phyloP scores from a whole-genome alignment of 805 yeast species.

The Saturnispora halmiae region DNA sequence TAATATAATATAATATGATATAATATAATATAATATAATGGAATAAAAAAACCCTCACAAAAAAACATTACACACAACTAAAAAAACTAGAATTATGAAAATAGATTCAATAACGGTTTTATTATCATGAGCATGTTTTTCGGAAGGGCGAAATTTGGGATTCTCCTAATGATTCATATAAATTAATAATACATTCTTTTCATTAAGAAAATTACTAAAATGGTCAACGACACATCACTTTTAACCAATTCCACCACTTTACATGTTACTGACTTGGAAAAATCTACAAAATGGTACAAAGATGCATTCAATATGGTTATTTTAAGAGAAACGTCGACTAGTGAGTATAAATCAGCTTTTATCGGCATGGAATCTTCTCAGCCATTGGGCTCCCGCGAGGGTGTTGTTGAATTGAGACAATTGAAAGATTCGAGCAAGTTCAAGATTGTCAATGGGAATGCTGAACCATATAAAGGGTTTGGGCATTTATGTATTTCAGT shows the following conservation, averaged over 20 bases:
- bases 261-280: constrained; percentile 74
- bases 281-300: constrained; percentile 63
- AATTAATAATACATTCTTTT: too few species aligned
- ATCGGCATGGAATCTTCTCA: constrained; percentile 44
- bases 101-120: too few species aligned
- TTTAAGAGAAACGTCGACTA: constrained; percentile 41
- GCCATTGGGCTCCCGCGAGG: constrained; percentile 38
- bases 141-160: neutral
- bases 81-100: too few species aligned
- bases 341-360: constrained; percentile 60
- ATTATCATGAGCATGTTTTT: neutral
- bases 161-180: too few species aligned
- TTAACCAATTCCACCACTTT: constrained; percentile 63
- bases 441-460: constrained; percentile 74
- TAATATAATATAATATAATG: too few species aligned
- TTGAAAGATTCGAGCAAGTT: constrained; percentile 46
- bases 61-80: too few species aligned
- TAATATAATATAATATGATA: neutral
- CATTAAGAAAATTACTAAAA: too few species aligned
- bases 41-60: too few species aligned
- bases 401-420: constrained; percentile 74
- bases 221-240: constrained; percentile 30
- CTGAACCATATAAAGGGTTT: constrained; percentile 77
- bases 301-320: constrained; percentile 66
- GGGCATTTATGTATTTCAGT: constrained; percentile 91